These are phyloP conservation scores for Cicer pinnatifidum DNA, from an alignment of 306 rosid species.

Conservation along the genomic window DNA sequence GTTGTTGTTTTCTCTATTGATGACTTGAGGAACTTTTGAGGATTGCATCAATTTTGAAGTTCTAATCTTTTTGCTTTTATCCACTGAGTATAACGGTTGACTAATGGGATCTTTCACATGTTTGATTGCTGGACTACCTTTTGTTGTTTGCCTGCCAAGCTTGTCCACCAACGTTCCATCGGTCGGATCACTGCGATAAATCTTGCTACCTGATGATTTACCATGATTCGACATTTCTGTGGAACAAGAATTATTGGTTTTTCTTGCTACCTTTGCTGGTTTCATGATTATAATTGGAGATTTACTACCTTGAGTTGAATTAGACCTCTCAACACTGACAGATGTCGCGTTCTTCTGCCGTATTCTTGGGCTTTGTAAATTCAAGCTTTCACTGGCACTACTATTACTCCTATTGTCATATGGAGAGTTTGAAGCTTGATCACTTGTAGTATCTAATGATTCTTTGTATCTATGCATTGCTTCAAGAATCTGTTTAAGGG, in stretches of 20 bases:
- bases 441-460: slow-evolving; percentile 54
- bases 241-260: slow-evolving; percentile 49
- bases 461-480: slow-evolving; percentile 82
- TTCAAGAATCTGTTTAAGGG: slow-evolving; percentile 90
- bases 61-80: slow-evolving; percentile 49
- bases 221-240: slow-evolving; percentile 42
- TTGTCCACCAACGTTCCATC: slow-evolving; percentile 51
- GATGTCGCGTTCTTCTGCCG: slow-evolving; percentile 45
- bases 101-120: slow-evolving; percentile 45
- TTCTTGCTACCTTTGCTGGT: slow-evolving; percentile 57
- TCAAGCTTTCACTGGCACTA: slow-evolving; percentile 51
- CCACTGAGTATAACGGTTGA: slow-evolving; percentile 45
- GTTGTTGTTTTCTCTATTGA: slow-evolving; percentile 50
- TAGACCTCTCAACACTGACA: slow-evolving; percentile 41
- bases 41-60: slow-evolving; percentile 54
- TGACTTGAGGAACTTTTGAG: slow-evolving; percentile 49
- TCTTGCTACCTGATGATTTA: slow-evolving; percentile 31
- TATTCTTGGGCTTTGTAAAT: slow-evolving; percentile 59
- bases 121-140: slow-evolving; percentile 50
- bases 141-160: slow-evolving; percentile 51
- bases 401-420: slow-evolving; percentile 50
- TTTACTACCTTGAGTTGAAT: slow-evolving; percentile 51
- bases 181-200: not conserved
- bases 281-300: slow-evolving; percentile 68
- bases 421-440: slow-evolving; percentile 55